A percentile compares a stretch with the other conserved stretches of the same genome.
These are phyloP conservation scores for Stemphylium vesicarium DNA, from an alignment of 2,329 filamentous ascomycete genomes.

Conservation along the genomic window DNA sequence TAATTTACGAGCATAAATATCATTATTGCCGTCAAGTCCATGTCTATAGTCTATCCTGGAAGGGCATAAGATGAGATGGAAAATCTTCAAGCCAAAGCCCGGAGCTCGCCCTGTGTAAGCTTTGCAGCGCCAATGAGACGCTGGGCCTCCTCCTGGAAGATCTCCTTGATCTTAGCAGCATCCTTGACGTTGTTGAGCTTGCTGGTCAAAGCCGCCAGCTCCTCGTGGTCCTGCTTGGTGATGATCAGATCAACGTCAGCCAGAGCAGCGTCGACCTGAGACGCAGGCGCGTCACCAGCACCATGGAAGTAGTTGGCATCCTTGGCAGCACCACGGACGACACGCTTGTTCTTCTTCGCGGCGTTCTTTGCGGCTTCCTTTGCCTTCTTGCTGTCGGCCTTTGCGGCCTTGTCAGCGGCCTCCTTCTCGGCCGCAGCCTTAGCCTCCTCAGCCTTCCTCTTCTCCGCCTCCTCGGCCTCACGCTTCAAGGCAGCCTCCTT, in stretches of 20 bases:
- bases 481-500: constrained; percentile 91
- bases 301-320: constrained; percentile 94
- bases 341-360: constrained; percentile 99
- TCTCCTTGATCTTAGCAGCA: constrained; percentile 80
- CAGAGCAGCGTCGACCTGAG: constrained; percentile 81
- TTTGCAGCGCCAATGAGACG: constrained; percentile 81
- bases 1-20: constrained; percentile 2
- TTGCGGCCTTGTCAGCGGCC: constrained; percentile 81
- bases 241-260: constrained; percentile 87
- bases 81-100: constrained; percentile 58
- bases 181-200: constrained; percentile 82
- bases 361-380: constrained; percentile 99
- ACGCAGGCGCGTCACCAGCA: constrained; percentile 70
- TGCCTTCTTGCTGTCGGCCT: constrained; percentile 87
- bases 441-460: constrained; percentile 84
- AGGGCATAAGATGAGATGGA: not conserved
- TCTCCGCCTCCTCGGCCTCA: constrained; percentile 81
- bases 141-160: constrained; percentile 80
- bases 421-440: constrained; percentile 82
- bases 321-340: constrained; percentile 91
- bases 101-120: constrained; percentile 82
- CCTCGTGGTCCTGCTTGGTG: constrained; percentile 86
- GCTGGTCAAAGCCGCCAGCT: constrained; percentile 81
- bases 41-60: constrained; percentile 29
- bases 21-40: constrained; percentile 14